phyloP scores from a whole-genome alignment of 176 grass and related monocot genomes.

The Zoysia japonica region DNA sequence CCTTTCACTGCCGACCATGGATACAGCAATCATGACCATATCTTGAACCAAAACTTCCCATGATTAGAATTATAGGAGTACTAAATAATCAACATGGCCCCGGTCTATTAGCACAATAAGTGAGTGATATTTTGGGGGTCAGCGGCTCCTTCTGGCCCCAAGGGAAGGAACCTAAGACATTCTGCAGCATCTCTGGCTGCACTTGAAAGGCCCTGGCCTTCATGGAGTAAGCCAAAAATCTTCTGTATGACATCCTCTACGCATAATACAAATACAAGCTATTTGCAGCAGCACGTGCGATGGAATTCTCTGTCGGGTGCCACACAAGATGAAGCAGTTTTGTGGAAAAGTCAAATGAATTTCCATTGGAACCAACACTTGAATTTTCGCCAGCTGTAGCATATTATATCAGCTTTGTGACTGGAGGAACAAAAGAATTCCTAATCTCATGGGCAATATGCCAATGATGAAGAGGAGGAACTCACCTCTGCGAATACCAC shows the following conservation, averaged over 20 bases:
- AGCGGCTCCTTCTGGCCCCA: constrained; percentile 36
- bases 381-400: constrained; percentile 70
- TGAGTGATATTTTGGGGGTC: constrained; percentile 29
- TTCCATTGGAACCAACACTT: constrained; percentile 74
- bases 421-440: constrained; percentile 7
- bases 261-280: constrained; percentile 99
- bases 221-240: constrained; percentile 20
- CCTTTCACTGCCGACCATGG: constrained; percentile 31
- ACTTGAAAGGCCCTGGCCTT: constrained; percentile 31
- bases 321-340: constrained; percentile 89
- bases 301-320: constrained; percentile 88
- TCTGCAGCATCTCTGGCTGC: constrained; percentile 33
- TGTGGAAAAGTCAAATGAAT: constrained; percentile 71
- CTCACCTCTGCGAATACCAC: constrained; percentile 70
- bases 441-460: background rate
- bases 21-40: constrained; percentile 47
- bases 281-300: constrained; percentile 93
- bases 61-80: constrained; percentile 66
- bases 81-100: constrained; percentile 64
- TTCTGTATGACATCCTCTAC: constrained; percentile 47
- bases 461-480: constrained; percentile 5
- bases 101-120: constrained; percentile 30
- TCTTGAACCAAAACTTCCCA: constrained; percentile 45
- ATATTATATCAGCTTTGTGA: constrained; percentile 22
- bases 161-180: constrained; percentile 24